Evolutionary conservation across 1,139 yeast genomes (phyloP), one percentile per base, ranked within the genome.

Genomic region (Geotrichum histeridarum): DNA sequence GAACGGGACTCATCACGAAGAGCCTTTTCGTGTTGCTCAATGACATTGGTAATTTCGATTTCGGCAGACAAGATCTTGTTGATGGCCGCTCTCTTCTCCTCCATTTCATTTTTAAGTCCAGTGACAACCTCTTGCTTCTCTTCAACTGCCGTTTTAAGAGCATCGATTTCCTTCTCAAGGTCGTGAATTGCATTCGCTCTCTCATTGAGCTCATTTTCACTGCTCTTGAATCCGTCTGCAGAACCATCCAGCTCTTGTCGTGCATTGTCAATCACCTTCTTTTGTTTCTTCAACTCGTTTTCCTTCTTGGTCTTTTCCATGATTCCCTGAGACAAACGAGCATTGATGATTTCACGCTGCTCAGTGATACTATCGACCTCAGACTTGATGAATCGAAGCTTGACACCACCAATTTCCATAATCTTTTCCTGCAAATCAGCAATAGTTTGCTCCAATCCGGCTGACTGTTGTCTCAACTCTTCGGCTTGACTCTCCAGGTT

Each of bases 361-460:
- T 86, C 89, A 49, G 76, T 75, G 41, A 86, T 75, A 1, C 94
- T 85, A 63, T 84, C 93, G 11, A 93, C 96, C 63, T 83, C 86
- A 1, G 94, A 80, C 61, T 83, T 86, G 64, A 90, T 96, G 59
- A 86, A 70, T 55, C 91, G 82, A 60, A 93, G 76, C 59, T 84
- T 84, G 11, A 87, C 84, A 60, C 99, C 99, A 53, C 99, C 99
- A 53, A 90, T 86, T 57, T 86, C 85, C 87, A 91, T 82, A 38
- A 94, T 88, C 65, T 84, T 78, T 55, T 84, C 88, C 62, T 89
- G 91, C 7, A 90, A 71, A 0, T 64, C 74, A 12, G 77, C 74
- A 45, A 91, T 86, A 55, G 78, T 76, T 8, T 70, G 64, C 59
- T 86, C 91, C 27, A 84, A 71, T 18, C 78, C 83, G 39, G 73